phyloP scores from a whole-genome alignment of 371 early-diverging fungal genomes.

The Fennellomyces sp. region DNA sequence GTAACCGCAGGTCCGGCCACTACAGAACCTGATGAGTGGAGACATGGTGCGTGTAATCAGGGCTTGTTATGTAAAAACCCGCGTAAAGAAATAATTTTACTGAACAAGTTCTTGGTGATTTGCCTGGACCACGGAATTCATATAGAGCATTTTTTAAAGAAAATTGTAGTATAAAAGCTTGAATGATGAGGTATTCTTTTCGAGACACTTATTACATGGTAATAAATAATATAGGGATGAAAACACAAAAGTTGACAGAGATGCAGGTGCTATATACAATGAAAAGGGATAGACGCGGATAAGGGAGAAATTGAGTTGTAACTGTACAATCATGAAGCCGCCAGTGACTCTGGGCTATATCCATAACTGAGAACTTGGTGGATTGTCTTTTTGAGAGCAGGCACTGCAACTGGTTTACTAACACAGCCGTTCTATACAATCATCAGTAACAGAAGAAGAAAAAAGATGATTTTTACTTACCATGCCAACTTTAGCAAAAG shows the following conservation, averaged over 20 bases:
- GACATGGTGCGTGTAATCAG: no score
- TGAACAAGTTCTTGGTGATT: no score
- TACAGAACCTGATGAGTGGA: no score
- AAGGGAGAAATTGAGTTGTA: neutral
- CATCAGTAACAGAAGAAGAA: conserved; percentile 1
- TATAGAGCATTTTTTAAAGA: neutral
- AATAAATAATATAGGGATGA: conserved; percentile 9
- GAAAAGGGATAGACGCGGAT: neutral
- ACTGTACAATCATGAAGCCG: neutral
- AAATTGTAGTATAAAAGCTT: neutral
- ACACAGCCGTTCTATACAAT: conserved; percentile 49
- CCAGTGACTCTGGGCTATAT: conserved; percentile 20
- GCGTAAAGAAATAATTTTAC: no score
- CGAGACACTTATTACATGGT: neutral
- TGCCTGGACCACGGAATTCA: no score
- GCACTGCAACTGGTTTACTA: conserved; percentile 46
- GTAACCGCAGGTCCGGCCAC: no score
- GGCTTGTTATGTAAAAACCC: no score
- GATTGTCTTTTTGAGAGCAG: conserved; percentile 33
- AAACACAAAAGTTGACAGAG: conserved; percentile 7
- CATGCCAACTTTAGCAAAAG: conserved; percentile 23
- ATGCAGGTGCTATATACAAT: conserved; percentile 4
- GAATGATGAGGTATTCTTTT: neutral
- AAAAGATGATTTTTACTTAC: conserved; percentile 7
- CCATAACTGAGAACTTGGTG: conserved; percentile 27